Percentiles rank a stretch among this genome's conserved stretches.
Evolutionary conservation across 2,329 filamentous ascomycete species (phyloP).

Genomic region (Fusarium sp.): DNA sequence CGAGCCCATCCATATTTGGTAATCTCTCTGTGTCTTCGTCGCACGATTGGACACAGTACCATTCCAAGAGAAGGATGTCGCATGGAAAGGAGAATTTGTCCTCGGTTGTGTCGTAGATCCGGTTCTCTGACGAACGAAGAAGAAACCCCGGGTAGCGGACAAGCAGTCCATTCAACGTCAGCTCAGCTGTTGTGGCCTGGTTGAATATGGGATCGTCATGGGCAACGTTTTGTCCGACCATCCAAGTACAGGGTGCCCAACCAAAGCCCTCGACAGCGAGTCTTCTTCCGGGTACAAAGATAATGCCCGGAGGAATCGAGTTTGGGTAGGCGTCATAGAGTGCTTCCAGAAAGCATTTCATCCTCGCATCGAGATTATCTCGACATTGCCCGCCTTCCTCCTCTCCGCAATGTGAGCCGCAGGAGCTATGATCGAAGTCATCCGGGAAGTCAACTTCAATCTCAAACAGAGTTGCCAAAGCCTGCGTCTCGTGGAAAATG

Average conservation of each 20-base stretch:
- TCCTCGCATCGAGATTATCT: background rate
- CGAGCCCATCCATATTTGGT: background rate
- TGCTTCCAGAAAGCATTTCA: background rate
- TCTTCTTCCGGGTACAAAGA: background rate
- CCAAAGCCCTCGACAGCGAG: conserved; percentile 3
- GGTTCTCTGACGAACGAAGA: background rate
- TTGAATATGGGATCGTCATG: conserved; percentile 13
- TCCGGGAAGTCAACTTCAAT: background rate
- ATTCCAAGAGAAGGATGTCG: background rate
- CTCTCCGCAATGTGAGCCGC: background rate
- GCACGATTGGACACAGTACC: conserved; percentile 1
- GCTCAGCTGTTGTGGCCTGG: background rate
- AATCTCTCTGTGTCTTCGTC: background rate
- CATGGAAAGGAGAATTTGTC: background rate
- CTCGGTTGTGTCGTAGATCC: background rate
- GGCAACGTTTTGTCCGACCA: conserved; percentile 2
- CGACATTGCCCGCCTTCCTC: background rate
- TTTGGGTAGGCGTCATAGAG: background rate
- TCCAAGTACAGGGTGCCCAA: conserved; percentile 11
- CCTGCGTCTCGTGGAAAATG: background rate
- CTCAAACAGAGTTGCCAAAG: background rate
- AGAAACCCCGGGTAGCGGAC: background rate
- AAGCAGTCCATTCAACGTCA: background rate
- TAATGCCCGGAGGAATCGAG: background rate
- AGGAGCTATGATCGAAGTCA: background rate